These are phyloP conservation scores for Mortierella sp. DNA, from an alignment of 371 early-diverging fungal species.

Conservation along the genomic window DNA sequence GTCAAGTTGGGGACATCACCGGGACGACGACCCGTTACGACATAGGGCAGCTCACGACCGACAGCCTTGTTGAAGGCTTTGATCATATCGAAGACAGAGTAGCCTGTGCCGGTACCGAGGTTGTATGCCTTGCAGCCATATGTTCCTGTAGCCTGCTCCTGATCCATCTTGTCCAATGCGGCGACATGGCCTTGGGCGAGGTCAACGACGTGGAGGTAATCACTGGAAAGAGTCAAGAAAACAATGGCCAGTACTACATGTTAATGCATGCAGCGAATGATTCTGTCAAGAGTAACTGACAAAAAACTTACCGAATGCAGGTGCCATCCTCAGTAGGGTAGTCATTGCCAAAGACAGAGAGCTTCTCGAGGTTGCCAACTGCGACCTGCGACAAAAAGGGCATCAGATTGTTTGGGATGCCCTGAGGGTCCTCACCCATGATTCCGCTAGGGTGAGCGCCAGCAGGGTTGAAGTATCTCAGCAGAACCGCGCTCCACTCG, in stretches of 20 bases:
- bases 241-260: background rate
- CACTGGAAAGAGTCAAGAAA: conserved; percentile 54
- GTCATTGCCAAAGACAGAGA: conserved; percentile 87
- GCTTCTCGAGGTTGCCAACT: conserved; percentile 74
- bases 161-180: conserved; percentile 76
- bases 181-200: conserved; percentile 87
- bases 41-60: conserved; percentile 71
- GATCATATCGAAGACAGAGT: conserved; percentile 88
- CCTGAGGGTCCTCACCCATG: conserved; percentile 89
- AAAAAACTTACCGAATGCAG: conserved; percentile 76
- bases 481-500: conserved; percentile 78
- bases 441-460: conserved; percentile 88
- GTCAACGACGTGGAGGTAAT: conserved; percentile 92
- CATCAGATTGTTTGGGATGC: conserved; percentile 90
- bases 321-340: conserved; percentile 92
- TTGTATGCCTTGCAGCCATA: conserved; percentile 81
- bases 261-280: no score
- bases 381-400: conserved; percentile 88
- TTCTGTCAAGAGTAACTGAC: conserved; percentile 4
- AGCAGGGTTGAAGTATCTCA: conserved; percentile 93
- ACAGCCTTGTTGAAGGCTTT: conserved; percentile 79
- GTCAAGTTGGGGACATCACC: conserved; percentile 91
- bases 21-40: conserved; percentile 73
- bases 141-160: conserved; percentile 47
- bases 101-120: conserved; percentile 88